Evolutionary conservation across 2,329 filamentous ascomycete genomes (phyloP).

Genomic region (Scytalidium lignicola): DNA sequence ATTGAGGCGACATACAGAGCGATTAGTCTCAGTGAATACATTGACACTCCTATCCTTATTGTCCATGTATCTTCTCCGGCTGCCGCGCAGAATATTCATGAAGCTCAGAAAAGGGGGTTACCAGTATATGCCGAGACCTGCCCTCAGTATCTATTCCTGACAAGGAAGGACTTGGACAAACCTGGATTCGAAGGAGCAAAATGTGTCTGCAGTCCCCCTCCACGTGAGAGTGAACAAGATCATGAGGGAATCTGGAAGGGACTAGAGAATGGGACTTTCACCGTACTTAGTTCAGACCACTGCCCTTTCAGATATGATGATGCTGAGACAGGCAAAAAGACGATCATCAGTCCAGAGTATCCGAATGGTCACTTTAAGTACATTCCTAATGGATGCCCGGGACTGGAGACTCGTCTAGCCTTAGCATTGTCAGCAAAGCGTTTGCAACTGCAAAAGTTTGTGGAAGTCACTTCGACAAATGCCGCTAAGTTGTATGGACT

Average conservation of each 20-base stretch:
- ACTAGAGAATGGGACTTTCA: constrained; percentile 46
- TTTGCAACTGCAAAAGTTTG: constrained; percentile 43
- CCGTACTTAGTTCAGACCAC: constrained; percentile 40
- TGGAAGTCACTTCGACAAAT: constrained; percentile 49
- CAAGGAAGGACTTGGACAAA: constrained; percentile 42
- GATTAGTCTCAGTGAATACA: constrained; percentile 43
- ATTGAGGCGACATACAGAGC: constrained; percentile 48
- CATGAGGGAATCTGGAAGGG: constrained; percentile 47
- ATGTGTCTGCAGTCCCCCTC: constrained; percentile 49
- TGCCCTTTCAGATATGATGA: constrained; percentile 39
- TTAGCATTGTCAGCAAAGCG: constrained; percentile 35
- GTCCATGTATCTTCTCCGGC: constrained; percentile 47
- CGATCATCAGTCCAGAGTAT: constrained; percentile 37
- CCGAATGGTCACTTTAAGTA: constrained; percentile 45
- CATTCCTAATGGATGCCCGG: constrained; percentile 54
- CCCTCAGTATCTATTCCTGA: constrained; percentile 51
- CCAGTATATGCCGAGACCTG: constrained; percentile 51
- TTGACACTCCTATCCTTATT: constrained; percentile 47
- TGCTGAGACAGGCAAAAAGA: constrained; percentile 41
- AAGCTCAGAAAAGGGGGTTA: constrained; percentile 41
- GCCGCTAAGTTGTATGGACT: constrained; percentile 54
- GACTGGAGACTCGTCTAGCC: constrained; percentile 51
- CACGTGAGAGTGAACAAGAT: constrained; percentile 38
- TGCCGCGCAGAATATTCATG: constrained; percentile 40
- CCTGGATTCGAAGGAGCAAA: constrained; percentile 51